Evolutionary conservation across 1,139 yeast species (phyloP).

Genomic region (Petasospora rhodanensis): DNA sequence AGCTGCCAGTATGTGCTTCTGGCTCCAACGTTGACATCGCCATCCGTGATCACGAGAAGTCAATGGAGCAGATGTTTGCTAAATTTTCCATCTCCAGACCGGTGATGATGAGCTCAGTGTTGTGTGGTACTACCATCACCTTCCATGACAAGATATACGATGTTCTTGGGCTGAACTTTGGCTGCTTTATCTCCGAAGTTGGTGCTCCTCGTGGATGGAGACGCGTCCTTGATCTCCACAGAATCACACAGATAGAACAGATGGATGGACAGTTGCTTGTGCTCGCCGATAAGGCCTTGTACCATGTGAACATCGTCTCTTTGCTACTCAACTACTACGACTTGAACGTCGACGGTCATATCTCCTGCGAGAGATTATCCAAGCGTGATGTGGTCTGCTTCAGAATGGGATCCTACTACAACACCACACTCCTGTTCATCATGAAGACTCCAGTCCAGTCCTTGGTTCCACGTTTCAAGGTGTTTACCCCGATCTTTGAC

Average conservation of each 20-base stretch:
- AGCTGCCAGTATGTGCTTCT: constrained; percentile 57
- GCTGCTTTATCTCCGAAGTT: constrained; percentile 37
- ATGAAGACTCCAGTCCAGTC: constrained; percentile 19
- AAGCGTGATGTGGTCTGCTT: constrained; percentile 47
- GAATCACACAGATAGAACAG: constrained; percentile 59
- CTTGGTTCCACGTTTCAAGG: constrained; percentile 38
- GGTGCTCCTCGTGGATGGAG: constrained; percentile 46
- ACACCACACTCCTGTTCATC: constrained; percentile 40
- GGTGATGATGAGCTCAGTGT: constrained; percentile 37
- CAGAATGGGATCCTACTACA: constrained; percentile 57
- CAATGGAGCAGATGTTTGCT: constrained; percentile 22
- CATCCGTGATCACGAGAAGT: constrained; percentile 27
- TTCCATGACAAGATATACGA: constrained; percentile 35
- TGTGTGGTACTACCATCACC: constrained; percentile 29
- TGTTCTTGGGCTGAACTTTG: constrained; percentile 41
- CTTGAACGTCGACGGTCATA: constrained; percentile 21
- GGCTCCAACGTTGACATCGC: constrained; percentile 60
- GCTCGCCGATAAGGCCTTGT: constrained; percentile 53
- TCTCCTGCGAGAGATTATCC: constrained; percentile 30
- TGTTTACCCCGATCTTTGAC: constrained; percentile 46
- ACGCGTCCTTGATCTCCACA: constrained; percentile 48
- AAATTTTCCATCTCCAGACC: constrained; percentile 42
- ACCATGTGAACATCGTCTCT: constrained; percentile 52
- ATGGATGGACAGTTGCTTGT: constrained; percentile 57
- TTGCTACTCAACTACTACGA: constrained; percentile 25